Conservation (phyloP, 768 basidiomycete genomes). For the Solioccasus polychromus region DNA sequence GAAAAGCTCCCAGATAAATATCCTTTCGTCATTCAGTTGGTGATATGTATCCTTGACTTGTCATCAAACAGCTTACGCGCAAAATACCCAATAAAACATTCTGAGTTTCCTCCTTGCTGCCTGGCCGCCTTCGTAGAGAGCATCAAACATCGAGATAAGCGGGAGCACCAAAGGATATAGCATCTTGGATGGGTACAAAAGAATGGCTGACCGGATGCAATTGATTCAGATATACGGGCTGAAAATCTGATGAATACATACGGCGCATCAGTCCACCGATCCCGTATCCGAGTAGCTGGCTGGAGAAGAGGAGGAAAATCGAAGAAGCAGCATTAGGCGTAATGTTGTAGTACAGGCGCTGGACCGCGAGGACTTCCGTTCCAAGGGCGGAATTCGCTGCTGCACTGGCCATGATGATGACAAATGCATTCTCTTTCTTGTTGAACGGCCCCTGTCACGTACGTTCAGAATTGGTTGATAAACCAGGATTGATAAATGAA, state of each 20-base stretch:
- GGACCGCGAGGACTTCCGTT: too few species aligned
- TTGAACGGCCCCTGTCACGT: slow-evolving; percentile 50
- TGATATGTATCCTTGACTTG: background rate
- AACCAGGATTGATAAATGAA: background rate
- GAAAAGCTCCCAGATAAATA: slow-evolving; percentile 29
- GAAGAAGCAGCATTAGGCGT: slow-evolving; percentile 45
- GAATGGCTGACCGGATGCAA: slow-evolving; percentile 16
- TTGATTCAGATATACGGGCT: slow-evolving; percentile 2
- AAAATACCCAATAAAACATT: slow-evolving; percentile 23
- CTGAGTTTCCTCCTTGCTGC: slow-evolving; percentile 42
- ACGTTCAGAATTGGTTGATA: background rate
- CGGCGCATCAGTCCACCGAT: slow-evolving; percentile 53
- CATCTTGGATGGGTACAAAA: slow-evolving; percentile 46
- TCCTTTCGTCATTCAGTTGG: slow-evolving; percentile 35
- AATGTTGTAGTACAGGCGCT: too few species aligned
- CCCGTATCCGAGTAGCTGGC: slow-evolving; percentile 46
- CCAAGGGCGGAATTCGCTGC: slow-evolving; percentile 52
- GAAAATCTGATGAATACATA: slow-evolving; percentile 23
- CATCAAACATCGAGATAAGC: slow-evolving; percentile 26
- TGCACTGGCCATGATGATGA: slow-evolving; percentile 56
- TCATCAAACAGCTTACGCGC: slow-evolving; percentile 30
- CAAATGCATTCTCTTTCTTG: slow-evolving; percentile 58
- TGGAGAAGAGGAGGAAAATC: slow-evolving; percentile 41
- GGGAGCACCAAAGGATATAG: slow-evolving; percentile 36
- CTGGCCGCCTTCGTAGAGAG: slow-evolving; percentile 41